Evolutionary conservation across 805 yeast genomes (phyloP), one percentile per base, ranked within the genome.

Genomic region (Monosporozyma servazzii): DNA sequence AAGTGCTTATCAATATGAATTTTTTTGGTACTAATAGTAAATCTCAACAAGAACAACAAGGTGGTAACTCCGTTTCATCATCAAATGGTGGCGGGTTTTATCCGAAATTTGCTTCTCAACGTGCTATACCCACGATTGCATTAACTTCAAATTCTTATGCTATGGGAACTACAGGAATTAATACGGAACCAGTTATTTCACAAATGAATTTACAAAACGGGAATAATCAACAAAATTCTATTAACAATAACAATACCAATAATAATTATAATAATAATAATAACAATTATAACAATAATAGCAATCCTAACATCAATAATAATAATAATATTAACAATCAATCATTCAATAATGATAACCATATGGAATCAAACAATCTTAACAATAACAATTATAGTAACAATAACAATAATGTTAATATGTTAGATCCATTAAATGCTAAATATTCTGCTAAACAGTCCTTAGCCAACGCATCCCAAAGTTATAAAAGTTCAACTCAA

Each of bases 91-190:
- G 48, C 36, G 57, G 57, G 5, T 64, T 61, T 21, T 62, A 69
- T 37, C 70, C 73, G 10, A 69, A 63, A 48, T 67, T 78, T 51
- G 54, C 65, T 5, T 54, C 62, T 71, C 79, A 55, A 72, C 72
- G 79, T 1, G 72, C 81, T 0, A 72, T 81, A 5, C 86, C 90
- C 18, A 83, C 91, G 2, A 84, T 86, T 2, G 89, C 89, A 0
- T 67, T 84, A 9, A 74, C 81, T 47, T 77, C 78, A 54, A 76
- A 75, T 52, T 76, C 84, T 2, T 75, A 80, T 66, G 90, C 79
- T 1, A 77, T 82, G 66, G 90, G 89, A 2, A 83, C 88, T 5
- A 83, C 85, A 1, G 73, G 78, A 9, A 71, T 69, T 46, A 64
- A 72, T 2, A 69, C 62, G 3, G 72, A 59, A 58, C 62, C 61